phyloP scores from a whole-genome alignment of 257 asterid genomes.

The Solanum verrucosum region DNA sequence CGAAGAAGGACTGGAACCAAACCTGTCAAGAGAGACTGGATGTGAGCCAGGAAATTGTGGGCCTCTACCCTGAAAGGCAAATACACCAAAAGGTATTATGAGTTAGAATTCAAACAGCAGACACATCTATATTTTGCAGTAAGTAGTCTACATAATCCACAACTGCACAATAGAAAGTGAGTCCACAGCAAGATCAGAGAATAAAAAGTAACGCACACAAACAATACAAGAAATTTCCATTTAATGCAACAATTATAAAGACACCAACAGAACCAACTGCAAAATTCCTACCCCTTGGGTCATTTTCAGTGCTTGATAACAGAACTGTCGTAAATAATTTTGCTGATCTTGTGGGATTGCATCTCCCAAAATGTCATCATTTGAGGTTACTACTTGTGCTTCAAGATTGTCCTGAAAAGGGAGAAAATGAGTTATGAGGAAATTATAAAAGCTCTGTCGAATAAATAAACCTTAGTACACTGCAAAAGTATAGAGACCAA shows the following conservation, averaged over 20 bases:
- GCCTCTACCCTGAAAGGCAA: conserved; percentile 47
- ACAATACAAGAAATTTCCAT: background rate
- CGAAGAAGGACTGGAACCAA: conserved; percentile 1
- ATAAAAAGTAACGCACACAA: background rate
- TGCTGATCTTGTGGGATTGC: conserved; percentile 79
- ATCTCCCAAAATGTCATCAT: conserved; percentile 91
- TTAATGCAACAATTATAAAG: background rate
- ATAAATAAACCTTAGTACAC: background rate
- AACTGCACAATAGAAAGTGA: background rate
- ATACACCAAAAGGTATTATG: conserved; percentile 6
- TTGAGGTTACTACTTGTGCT: conserved; percentile 46
- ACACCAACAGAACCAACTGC: background rate
- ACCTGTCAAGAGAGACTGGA: conserved; percentile 99
- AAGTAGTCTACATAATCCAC: background rate
- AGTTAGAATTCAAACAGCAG: background rate
- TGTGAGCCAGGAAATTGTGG: conserved; percentile 96
- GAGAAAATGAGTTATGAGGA: background rate
- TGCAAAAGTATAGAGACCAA: background rate
- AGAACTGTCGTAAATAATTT: conserved; percentile 51
- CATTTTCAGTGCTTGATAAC: conserved; percentile 73
- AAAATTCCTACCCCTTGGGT: conserved; percentile 46
- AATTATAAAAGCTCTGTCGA: background rate
- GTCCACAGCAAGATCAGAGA: background rate
- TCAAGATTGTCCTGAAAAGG: conserved; percentile 62
- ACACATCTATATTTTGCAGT: background rate